phyloP scores from a whole-genome alignment of 768 basidiomycete genomes.

The Chiua virens region DNA sequence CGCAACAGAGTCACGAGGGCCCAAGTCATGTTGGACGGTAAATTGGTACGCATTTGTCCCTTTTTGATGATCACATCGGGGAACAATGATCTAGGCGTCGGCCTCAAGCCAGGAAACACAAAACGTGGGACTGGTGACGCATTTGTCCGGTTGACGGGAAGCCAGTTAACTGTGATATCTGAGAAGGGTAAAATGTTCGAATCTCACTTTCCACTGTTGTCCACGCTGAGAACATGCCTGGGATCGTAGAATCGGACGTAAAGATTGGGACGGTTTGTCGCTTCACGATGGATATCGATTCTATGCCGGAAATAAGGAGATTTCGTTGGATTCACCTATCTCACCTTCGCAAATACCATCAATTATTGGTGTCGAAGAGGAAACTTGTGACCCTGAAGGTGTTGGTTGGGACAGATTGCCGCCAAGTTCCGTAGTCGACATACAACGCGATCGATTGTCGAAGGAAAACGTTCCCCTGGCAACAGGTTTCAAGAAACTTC shows the following conservation, averaged over 20 bases:
- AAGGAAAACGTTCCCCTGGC: conserved; percentile 23
- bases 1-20: conserved; percentile 7
- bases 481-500: conserved; percentile 30
- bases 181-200: conserved; percentile 69
- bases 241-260: conserved; percentile 56
- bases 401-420: conserved; percentile 8
- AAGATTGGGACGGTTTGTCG: conserved; percentile 56
- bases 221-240: conserved; percentile 4
- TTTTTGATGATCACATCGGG: neutral
- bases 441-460: conserved; percentile 3
- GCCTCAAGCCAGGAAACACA: conserved; percentile 70
- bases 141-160: conserved; percentile 51
- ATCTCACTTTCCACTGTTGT: neutral
- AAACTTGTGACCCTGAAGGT: conserved; percentile 22
- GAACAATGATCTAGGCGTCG: conserved; percentile 56
- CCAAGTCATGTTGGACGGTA: conserved; percentile 57
- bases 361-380: conserved; percentile 34
- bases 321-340: conserved; percentile 58
- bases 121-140: conserved; percentile 86
- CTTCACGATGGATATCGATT: conserved; percentile 41
- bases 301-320: conserved; percentile 57
- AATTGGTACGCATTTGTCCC: conserved; percentile 52
- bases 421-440: conserved; percentile 10
- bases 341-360: conserved; percentile 51
- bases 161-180: conserved; percentile 60